Evolutionary conservation across 1,284 basidiomycete species (phyloP).

Genomic region (Boletellus deceptivus): DNA sequence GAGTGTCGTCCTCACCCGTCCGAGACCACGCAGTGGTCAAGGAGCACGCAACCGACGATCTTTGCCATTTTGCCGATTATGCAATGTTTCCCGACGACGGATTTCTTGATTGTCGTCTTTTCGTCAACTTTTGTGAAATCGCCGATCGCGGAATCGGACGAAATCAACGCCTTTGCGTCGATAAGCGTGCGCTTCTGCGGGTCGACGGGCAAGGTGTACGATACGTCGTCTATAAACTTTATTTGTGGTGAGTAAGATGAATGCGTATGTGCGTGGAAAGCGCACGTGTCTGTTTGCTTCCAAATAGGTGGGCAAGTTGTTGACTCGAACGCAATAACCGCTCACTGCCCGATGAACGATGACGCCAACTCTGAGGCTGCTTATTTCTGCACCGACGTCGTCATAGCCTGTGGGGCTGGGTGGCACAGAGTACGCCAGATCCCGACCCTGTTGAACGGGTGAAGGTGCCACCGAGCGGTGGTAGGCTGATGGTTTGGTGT

Average conservation of each 20-base stretch:
- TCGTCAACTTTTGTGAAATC: slow-evolving; percentile 83
- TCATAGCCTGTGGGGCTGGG: slow-evolving; percentile 49
- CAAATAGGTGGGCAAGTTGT: slow-evolving; percentile 80
- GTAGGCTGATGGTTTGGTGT: slow-evolving; percentile 6
- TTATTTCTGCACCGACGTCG: slow-evolving; percentile 32
- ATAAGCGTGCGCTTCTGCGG: slow-evolving; percentile 63
- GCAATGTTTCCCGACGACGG: slow-evolving; percentile 86
- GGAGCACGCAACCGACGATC: slow-evolving; percentile 82
- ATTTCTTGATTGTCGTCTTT: slow-evolving; percentile 83
- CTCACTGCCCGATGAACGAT: slow-evolving; percentile 55
- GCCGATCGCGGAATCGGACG: slow-evolving; percentile 81
- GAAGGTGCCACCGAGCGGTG: slow-evolving; percentile 15
- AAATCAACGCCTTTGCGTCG: slow-evolving; percentile 81
- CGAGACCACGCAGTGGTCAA: slow-evolving; percentile 87
- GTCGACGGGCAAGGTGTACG: slow-evolving; percentile 56
- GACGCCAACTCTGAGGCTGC: slow-evolving; percentile 60
- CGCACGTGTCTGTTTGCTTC: slow-evolving; percentile 79
- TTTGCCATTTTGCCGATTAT: slow-evolving; percentile 85
- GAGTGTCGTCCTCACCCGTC: slow-evolving; percentile 64
- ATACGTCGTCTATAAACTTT: slow-evolving; percentile 52
- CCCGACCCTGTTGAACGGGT: slow-evolving; percentile 22
- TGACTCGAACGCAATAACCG: slow-evolving; percentile 73
- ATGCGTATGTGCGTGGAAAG: neutral
- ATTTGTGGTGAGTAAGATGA: slow-evolving; percentile 1
- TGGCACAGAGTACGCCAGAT: slow-evolving; percentile 32